Conservation (phyloP, 495 filamentous ascomycete species). For the Trichocladium uniseriatum region DNA sequence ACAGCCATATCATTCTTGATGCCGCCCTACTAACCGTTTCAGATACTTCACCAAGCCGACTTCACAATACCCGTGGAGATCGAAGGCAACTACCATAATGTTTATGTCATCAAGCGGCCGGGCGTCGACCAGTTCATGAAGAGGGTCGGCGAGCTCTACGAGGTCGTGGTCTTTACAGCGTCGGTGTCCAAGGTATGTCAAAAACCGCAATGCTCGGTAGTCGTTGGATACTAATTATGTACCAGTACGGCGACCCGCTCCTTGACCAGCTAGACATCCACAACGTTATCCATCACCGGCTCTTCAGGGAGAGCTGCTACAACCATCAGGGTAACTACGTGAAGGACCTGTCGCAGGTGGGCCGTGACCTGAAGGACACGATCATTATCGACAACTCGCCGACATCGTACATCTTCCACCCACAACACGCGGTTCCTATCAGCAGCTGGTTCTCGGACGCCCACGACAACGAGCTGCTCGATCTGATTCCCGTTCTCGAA, state of each 20-base stretch:
- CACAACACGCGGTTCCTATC: conserved; percentile 97
- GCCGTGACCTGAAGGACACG: conserved; percentile 89
- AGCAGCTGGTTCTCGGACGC: conserved; percentile 99
- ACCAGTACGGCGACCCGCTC: conserved; percentile 88
- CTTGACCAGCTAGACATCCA: conserved; percentile 97
- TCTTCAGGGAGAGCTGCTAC: conserved; percentile 98
- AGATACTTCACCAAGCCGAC: conserved; percentile 97
- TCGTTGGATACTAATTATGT: conserved; percentile 8
- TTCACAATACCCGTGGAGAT: conserved; percentile 99
- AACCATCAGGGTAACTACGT: conserved; percentile 99
- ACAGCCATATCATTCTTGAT: not conserved
- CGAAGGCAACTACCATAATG: conserved; percentile 97
- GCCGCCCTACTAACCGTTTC: conserved; percentile 10
- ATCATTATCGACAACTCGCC: conserved; percentile 99
- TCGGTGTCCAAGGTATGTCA: conserved; percentile 88
- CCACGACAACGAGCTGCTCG: conserved; percentile 97
- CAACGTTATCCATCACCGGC: conserved; percentile 86
- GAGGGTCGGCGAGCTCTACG: conserved; percentile 91
- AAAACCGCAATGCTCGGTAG: not conserved
- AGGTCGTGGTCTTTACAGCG: conserved; percentile 97
- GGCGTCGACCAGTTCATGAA: conserved; percentile 99
- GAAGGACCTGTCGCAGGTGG: conserved; percentile 96
- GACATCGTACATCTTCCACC: conserved; percentile 98
- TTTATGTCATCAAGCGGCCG: conserved; percentile 97
- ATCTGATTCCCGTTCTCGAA: conserved; percentile 96